phyloP scores from a whole-genome alignment of 768 basidiomycete genomes.

The Suillus ampliporus region DNA sequence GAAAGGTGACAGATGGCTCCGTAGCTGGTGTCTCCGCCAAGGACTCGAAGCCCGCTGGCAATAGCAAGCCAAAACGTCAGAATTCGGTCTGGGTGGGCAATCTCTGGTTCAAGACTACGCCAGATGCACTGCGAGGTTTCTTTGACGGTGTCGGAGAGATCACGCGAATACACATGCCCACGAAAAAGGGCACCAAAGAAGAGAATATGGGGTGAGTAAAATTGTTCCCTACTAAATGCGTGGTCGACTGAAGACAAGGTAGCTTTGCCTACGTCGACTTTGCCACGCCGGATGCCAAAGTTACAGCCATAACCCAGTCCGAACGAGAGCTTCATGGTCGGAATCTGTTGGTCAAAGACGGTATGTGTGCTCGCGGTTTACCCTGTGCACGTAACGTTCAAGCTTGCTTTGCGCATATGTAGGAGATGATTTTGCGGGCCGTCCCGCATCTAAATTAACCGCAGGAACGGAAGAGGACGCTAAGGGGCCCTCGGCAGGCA shows the following conservation, averaged over 20 bases:
- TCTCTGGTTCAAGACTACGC: constrained; percentile 86
- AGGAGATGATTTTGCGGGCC: constrained; percentile 80
- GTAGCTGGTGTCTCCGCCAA: constrained; percentile 5
- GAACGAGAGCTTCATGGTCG: constrained; percentile 86
- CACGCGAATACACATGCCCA: constrained; percentile 87
- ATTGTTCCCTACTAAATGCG: constrained; percentile 9
- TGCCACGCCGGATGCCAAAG: constrained; percentile 73
- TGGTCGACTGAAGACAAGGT: constrained; percentile 1
- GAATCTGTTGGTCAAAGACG: constrained; percentile 91
- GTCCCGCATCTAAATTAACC: constrained; percentile 55
- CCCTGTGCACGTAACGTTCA: constrained; percentile 13
- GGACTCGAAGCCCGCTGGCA: constrained; percentile 16
- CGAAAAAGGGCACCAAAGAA: constrained; percentile 61
- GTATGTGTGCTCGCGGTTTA: constrained; percentile 44
- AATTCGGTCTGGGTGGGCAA: constrained; percentile 98
- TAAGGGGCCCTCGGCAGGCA: constrained; percentile 32
- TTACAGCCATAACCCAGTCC: constrained; percentile 75
- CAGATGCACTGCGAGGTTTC: constrained; percentile 70
- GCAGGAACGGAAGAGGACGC: constrained; percentile 39
- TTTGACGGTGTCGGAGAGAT: constrained; percentile 77
- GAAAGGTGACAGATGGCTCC: constrained; percentile 44
- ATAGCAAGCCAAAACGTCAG: constrained; percentile 58
- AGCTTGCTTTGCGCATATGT: not conserved
- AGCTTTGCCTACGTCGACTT: constrained; percentile 99
- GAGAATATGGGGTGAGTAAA: constrained; percentile 81